A percentile compares a stretch with the other conserved stretches of the same genome.
These are phyloP conservation scores for Pestalotiopsis sp. DNA, from an alignment of 2,329 filamentous ascomycete genomes.

Conservation along the genomic window DNA sequence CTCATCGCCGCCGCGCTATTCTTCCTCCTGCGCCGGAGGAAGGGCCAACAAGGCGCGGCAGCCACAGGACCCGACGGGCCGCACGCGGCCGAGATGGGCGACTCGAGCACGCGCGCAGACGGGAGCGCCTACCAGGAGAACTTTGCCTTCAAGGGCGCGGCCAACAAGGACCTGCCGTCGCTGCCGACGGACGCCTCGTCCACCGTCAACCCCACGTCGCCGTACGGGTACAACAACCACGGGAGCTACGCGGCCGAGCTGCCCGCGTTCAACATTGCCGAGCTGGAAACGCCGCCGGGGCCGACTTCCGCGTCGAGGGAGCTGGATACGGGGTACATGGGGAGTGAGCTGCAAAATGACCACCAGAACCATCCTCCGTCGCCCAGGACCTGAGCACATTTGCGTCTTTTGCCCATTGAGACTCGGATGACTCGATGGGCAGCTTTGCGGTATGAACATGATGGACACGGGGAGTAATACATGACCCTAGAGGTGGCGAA, in stretches of 20 bases:
- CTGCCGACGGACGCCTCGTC: not conserved
- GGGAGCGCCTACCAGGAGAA: not conserved
- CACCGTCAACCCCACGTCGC: not conserved
- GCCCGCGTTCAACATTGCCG: not conserved
- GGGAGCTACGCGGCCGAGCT: not conserved
- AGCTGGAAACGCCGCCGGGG: conserved; percentile 1
- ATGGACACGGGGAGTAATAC: too few relatives aligned
- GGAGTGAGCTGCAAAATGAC: not conserved
- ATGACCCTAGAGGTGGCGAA: too few relatives aligned
- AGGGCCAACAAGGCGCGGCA: not conserved
- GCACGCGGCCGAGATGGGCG: not conserved
- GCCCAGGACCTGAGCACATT: too few relatives aligned
- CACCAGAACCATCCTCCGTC: not conserved
- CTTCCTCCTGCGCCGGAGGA: conserved; percentile 18
- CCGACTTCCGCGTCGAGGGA: not conserved
- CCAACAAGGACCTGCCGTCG: not conserved
- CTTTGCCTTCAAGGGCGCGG: not conserved
- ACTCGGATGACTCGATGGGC: too few relatives aligned
- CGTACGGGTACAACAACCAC: not conserved
- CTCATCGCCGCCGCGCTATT: conserved; percentile 12
- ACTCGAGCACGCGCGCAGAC: not conserved
- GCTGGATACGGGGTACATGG: not conserved
- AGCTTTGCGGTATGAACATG: too few relatives aligned
- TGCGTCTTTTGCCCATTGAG: too few relatives aligned
- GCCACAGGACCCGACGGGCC: not conserved